These are phyloP conservation scores for Prunus armeniaca DNA, from an alignment of 306 rosid genomes.

Conservation along the genomic window DNA sequence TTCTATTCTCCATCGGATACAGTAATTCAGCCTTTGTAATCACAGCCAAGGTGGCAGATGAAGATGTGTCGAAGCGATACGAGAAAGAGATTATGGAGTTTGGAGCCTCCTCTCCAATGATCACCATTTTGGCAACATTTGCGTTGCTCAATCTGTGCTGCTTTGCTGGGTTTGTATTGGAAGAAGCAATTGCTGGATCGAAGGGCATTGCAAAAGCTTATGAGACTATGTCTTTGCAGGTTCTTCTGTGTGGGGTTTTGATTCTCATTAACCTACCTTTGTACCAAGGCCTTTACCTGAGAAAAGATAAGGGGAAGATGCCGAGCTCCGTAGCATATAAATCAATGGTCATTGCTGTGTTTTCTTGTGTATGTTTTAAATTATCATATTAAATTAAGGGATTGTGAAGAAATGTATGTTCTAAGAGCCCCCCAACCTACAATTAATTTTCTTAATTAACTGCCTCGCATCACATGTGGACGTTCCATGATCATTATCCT, in stretches of 20 bases:
- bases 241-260: constrained; percentile 24
- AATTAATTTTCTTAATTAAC: too few relatives aligned
- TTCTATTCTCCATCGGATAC: constrained; percentile 43
- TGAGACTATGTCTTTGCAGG: constrained; percentile 47
- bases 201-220: constrained; percentile 19
- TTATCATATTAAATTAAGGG: neutral
- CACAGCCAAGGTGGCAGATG: constrained; percentile 53
- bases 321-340: constrained; percentile 43
- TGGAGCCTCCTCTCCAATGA: constrained; percentile 60
- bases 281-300: constrained; percentile 55
- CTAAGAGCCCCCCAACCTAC: too few relatives aligned
- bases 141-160: constrained; percentile 59
- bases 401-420: too few relatives aligned
- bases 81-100: constrained; percentile 77
- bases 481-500: too few relatives aligned
- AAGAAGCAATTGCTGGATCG: constrained; percentile 26
- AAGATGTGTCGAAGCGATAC: constrained; percentile 40
- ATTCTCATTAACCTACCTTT: constrained; percentile 63
- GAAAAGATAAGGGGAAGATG: constrained; percentile 63
- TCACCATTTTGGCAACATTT: constrained; percentile 56
- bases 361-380: constrained; percentile 20
- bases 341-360: constrained; percentile 38
- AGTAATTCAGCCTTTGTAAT: constrained; percentile 39
- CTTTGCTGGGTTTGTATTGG: constrained; percentile 37
- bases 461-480: too few relatives aligned